Base-by-base conservation (phyloP, 225 moss, liverwort and hornwort genomes). In the Bryoerythrophyllum caledonicum region DNA sequence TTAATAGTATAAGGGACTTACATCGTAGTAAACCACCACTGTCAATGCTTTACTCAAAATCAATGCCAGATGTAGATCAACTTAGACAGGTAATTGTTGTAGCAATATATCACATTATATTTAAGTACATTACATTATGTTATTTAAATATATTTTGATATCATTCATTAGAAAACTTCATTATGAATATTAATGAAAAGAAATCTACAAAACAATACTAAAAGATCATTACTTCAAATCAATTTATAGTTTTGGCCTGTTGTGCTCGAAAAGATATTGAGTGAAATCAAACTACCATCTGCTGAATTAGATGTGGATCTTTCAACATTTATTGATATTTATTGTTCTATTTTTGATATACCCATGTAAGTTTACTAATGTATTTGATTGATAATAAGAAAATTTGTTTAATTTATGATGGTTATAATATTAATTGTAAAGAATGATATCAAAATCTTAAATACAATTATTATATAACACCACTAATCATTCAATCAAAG, bases 311-410 rank as follows among this genome's bases (percentile, higher is more conserved):
- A 93, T 71, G 80, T 92, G 51, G 96, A 93, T 79, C 85, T 96
- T 37, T 51, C 73, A 26, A 85, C 88, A 14, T 92, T 89, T 67
- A 78, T 89, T 44, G 93, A 93, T 69, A 91, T 92, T 30, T 92
- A 88, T 63, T 93, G 96, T 76, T 89, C 89, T 37, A 70, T 93
- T 56, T 80, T 96, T 40, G 91, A 92, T 68, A 96, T 96, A 65
- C 96, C 96, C 4, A 3, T 93, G 96, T 96, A 85, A 82, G 86
- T 79, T 25, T 17, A 53, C 14, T 25, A 6, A 15, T 2, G 0
- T 34, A 41, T 66, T 10, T 67, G 1, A 35, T 71, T 12, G 4
- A 55, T 4, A 7, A 32, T 10, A 24, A 17, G 25, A 19, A 49
- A 9, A 1, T 17, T 4, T 17, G 48, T 7, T 6, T 49, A 1